Percentiles rank a stretch among this genome's conserved stretches.
Conservation (phyloP, 441 rosid species). For the Syzygium syzygioides region DNA sequence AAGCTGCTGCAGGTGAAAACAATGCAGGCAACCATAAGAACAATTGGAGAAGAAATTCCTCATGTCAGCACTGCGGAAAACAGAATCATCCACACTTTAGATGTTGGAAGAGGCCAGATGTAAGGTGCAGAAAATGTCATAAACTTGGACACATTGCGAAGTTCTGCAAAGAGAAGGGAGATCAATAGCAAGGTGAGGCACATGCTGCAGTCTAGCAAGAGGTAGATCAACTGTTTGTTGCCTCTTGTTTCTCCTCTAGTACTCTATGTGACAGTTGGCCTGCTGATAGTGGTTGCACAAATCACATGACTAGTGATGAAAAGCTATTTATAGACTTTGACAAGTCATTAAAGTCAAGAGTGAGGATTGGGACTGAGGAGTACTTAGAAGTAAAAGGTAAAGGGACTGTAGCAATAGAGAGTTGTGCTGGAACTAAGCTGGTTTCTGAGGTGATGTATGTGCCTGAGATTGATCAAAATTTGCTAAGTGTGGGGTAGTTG, state of each 20-base stretch:
- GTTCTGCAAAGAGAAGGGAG: not conserved
- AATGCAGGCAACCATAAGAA: too few species aligned
- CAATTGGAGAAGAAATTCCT: too few species aligned
- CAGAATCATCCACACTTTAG: too few species aligned
- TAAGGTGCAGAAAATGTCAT: too few species aligned
- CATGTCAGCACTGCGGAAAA: too few species aligned
- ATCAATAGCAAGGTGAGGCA: not conserved
- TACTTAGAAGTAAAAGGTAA: not conserved
- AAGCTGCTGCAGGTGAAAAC: too few species aligned
- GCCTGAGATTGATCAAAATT: slow-evolving; percentile 3
- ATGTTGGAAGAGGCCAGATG: too few species aligned
- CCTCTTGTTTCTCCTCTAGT: not conserved
- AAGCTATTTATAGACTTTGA: not conserved
- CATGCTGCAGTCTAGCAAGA: not conserved
- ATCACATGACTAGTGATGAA: not conserved
- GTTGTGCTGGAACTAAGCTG: not conserved
- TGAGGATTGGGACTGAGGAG: slow-evolving; percentile 1
- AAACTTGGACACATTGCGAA: too few species aligned
- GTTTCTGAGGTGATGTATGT: not conserved
- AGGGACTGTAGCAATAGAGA: not conserved
- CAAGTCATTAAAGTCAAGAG: not conserved
- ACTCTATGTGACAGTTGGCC: not conserved
- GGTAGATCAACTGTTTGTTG: slow-evolving; percentile 4
- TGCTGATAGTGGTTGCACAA: not conserved
- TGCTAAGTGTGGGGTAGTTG: not conserved